These are phyloP conservation scores for Pichia sp. DNA, from an alignment of 1,139 yeast genomes.

Conservation along the genomic window DNA sequence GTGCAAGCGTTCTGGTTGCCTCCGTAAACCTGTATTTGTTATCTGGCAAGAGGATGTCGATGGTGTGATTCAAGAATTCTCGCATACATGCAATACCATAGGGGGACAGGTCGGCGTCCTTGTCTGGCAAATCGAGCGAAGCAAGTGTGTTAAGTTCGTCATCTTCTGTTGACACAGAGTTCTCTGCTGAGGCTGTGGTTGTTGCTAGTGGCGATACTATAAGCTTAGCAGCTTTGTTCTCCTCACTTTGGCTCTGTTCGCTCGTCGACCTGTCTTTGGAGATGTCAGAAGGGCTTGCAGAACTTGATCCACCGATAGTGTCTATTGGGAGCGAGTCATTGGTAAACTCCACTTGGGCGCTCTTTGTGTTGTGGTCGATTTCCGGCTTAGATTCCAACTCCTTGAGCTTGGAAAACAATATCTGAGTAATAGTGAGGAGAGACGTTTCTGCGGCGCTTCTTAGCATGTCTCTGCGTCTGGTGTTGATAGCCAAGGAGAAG, in stretches of 20 bases:
- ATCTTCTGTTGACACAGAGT: slow-evolving; percentile 1
- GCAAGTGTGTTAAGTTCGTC: slow-evolving; percentile 6
- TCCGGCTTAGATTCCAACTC: slow-evolving; percentile 40
- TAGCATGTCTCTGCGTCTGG: slow-evolving; percentile 84
- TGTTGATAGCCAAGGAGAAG: slow-evolving; percentile 86
- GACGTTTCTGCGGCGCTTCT: slow-evolving; percentile 89
- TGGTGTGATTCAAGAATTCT: slow-evolving; percentile 67
- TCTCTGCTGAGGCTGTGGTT: slow-evolving; percentile 7
- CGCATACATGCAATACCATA: slow-evolving; percentile 66
- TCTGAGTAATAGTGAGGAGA: slow-evolving; percentile 63
- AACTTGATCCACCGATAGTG: slow-evolving; percentile 31
- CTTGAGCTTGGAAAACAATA: slow-evolving; percentile 60
- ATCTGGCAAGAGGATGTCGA: slow-evolving; percentile 81
- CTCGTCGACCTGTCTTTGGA: neutral
- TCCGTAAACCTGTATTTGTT: slow-evolving; percentile 85
- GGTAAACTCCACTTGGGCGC: slow-evolving; percentile 27
- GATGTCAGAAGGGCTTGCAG: neutral
- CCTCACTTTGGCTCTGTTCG: neutral
- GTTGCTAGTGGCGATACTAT: neutral
- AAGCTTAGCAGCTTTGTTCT: neutral
- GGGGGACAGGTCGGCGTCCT: slow-evolving; percentile 40
- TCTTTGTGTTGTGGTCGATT: slow-evolving; percentile 30
- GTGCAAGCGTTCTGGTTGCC: slow-evolving; percentile 77
- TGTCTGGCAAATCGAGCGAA: slow-evolving; percentile 5
- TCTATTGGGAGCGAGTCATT: slow-evolving; percentile 30